These are phyloP conservation scores for Viola pubescens DNA, from an alignment of 441 rosid species.

Conservation along the genomic window DNA sequence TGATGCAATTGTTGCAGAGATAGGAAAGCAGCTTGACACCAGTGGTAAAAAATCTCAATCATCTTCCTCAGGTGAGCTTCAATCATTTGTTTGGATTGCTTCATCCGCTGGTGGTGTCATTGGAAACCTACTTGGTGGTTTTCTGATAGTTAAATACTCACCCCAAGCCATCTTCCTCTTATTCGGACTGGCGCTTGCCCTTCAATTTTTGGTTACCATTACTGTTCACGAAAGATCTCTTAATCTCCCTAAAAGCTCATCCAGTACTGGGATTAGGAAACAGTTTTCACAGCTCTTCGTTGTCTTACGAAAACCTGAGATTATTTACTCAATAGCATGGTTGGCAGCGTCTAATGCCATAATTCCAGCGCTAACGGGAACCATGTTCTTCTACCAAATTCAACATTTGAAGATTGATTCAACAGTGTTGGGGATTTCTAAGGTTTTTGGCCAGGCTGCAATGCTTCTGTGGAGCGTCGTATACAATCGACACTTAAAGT, in stretches of 20 bases:
- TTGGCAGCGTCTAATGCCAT: conserved; percentile 62
- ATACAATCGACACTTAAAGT: conserved; percentile 47
- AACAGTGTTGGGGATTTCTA: conserved; percentile 63
- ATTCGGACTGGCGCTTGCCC: conserved; percentile 37
- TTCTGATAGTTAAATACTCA: conserved; percentile 41
- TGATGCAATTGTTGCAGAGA: conserved; percentile 87
- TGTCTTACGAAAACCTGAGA: conserved; percentile 52
- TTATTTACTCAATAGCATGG: conserved; percentile 61
- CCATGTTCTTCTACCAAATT: conserved; percentile 90
- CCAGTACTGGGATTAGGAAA: conserved; percentile 41
- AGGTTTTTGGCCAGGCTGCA: conserved; percentile 72
- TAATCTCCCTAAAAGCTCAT: conserved; percentile 46
- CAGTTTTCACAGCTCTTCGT: conserved; percentile 52
- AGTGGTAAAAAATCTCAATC: conserved; percentile 26
- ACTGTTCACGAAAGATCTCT: conserved; percentile 48
- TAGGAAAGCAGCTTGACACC: conserved; percentile 34
- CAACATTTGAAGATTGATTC: conserved; percentile 48
- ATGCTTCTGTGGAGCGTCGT: conserved; percentile 75
- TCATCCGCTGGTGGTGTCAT: conserved; percentile 74
- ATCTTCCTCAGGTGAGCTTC: conserved; percentile 50
- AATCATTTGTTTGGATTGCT: conserved; percentile 84
- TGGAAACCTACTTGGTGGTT: conserved; percentile 71
- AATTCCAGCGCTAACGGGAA: conserved; percentile 69
- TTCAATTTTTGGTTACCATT: conserved; percentile 58
- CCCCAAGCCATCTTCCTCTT: conserved; percentile 46